Percentiles rank a stretch among this genome's conserved stretches.
phyloP scores from a whole-genome alignment of 2,329 filamentous ascomycete genomes.

The Colletotrichum phormii region DNA sequence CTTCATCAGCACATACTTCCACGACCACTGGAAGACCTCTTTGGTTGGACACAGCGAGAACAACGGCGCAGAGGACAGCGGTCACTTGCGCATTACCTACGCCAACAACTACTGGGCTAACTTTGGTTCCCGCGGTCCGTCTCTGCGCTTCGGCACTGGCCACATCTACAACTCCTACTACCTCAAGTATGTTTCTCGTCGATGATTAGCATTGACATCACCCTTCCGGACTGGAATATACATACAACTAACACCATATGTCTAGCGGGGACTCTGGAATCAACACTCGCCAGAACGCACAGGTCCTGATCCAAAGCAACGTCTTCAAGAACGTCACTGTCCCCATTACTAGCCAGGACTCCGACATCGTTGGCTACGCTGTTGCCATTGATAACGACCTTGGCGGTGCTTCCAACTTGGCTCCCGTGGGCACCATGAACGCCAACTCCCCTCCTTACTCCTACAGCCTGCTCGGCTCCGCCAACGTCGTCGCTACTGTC shows the following conservation, averaged over 20 bases:
- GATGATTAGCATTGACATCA: too few species aligned
- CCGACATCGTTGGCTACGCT: constrained; percentile 29
- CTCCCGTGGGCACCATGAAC: constrained; percentile 54
- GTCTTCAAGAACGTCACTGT: constrained; percentile 42
- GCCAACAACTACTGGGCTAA: constrained; percentile 71
- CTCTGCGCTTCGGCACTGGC: constrained; percentile 70
- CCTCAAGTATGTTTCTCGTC: constrained; percentile 37
- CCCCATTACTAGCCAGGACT: constrained; percentile 46
- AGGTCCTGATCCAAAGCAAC: constrained; percentile 65
- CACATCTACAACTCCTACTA: constrained; percentile 61
- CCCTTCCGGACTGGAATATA: not conserved
- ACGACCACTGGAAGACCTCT: constrained; percentile 69
- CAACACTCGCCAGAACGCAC: constrained; percentile 64
- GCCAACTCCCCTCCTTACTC: constrained; percentile 62
- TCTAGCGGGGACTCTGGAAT: constrained; percentile 56
- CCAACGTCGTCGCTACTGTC: constrained; percentile 56
- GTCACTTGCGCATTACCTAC: constrained; percentile 69
- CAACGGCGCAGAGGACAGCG: constrained; percentile 68
- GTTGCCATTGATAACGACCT: constrained; percentile 30
- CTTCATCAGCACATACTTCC: constrained; percentile 49
- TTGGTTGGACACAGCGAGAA: constrained; percentile 71
- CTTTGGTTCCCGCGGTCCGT: constrained; percentile 69
- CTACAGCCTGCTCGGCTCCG: constrained; percentile 54
- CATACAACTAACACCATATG: not conserved
- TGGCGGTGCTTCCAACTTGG: constrained; percentile 24